Base-by-base conservation (phyloP, 169 alveolate genomes). In the Blepharisma undulans region DNA sequence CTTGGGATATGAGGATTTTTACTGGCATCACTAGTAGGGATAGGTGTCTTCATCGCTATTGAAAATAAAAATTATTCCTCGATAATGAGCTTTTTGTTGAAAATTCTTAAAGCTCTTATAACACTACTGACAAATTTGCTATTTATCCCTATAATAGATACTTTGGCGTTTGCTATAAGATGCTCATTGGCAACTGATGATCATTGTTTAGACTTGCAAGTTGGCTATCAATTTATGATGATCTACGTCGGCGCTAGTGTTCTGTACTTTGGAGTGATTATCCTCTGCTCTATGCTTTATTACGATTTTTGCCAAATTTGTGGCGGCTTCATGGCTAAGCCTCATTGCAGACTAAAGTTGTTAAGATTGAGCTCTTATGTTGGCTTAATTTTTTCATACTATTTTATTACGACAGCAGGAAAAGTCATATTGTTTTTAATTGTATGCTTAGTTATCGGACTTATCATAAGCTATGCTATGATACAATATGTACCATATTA, bases 251-350 rank as follows among this genome's bases (percentile, higher is more conserved):
- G n/a, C 36, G 34, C 19, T 10, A 25, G 27, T n/a, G 30, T 25
- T 5, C n/a, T 84, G 1, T 84, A 36, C n/a, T 22, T 84, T 14
- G 89, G 89, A 34, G 34, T 84, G 21, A 30, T 60, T 48, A 22
- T 22, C 22, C 22, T 84, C 22, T 36, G 77, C 8, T 21, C 79
- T 25, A 33, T 84, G 74, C 77, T 84, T 1, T 84, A 60, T 32
- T 84, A 10, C 78, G 89, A 84, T n/a, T 59, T 48, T 36, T 84
- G 89, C 60, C 25, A 19, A 21, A 60, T 84, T 12, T 84, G 89
- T 61, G 89, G 89, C 33, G 89, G 89, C 8, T 21, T 30, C 8
- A 84, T 60, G 77, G 89, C 76, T 0, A 84, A 84, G n/a, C 89
- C 89, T 8, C 89, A 84, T 8, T 25, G 77, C 12, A 33, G 89